Percentiles rank a stretch among this genome's conserved stretches.
Conservation (phyloP, 1,139 yeast species). For the Blastobotrys petasosporus region DNA sequence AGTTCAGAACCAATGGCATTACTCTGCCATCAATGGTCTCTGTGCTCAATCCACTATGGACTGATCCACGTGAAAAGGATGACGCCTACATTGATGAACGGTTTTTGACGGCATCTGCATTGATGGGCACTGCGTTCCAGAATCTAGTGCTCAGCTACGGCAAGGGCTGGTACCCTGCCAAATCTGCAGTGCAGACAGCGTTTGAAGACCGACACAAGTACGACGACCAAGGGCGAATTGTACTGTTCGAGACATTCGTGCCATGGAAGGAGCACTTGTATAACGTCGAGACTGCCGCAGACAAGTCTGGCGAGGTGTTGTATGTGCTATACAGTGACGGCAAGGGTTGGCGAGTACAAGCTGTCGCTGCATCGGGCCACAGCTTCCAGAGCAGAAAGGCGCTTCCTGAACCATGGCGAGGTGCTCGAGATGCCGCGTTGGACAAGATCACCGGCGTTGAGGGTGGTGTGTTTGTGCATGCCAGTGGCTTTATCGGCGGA, state of each 20-base stretch:
- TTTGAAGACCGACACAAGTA: conserved; percentile 39
- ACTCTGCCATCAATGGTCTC: conserved; percentile 76
- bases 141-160: conserved; percentile 68
- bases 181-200: conserved; percentile 66
- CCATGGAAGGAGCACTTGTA: conserved; percentile 96
- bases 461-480: conserved; percentile 88
- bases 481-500: conserved; percentile 97
- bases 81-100: conserved; percentile 62
- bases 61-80: conserved; percentile 46
- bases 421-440: conserved; percentile 80
- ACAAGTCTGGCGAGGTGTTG: conserved; percentile 48
- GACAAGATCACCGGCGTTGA: conserved; percentile 64
- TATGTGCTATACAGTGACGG: conserved; percentile 79
- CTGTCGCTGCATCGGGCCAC: conserved; percentile 68
- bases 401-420: conserved; percentile 89
- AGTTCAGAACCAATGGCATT: conserved; percentile 43
- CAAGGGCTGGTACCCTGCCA: conserved; percentile 88
- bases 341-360: conserved; percentile 80
- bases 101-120: conserved; percentile 64
- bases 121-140: conserved; percentile 78
- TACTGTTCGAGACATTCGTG: conserved; percentile 65
- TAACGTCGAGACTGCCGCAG: conserved; percentile 59
- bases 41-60: conserved; percentile 82
- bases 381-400: conserved; percentile 84
- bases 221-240: conserved; percentile 56